Conservation (phyloP, 2,329 filamentous ascomycete species). For the Xylaria sp. region DNA sequence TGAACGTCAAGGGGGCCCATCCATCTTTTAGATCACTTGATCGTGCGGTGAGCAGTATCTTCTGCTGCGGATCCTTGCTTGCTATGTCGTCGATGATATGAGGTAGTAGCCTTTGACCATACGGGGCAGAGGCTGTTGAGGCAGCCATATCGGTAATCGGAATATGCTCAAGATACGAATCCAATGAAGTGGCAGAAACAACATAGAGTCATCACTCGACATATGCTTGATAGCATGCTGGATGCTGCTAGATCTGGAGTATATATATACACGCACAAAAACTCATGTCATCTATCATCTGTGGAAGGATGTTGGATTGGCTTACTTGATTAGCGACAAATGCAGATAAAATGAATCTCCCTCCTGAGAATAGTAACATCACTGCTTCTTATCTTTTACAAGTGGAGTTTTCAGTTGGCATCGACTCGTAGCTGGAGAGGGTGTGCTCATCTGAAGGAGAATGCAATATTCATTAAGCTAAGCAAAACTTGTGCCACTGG, state of each 20-base stretch:
- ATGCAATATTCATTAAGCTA: not conserved
- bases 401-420: conserved; percentile 20
- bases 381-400: not conserved
- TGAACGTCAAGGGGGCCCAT: conserved; percentile 50
- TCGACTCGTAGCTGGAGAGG: conserved; percentile 1
- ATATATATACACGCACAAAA: conserved; percentile 8
- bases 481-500: not conserved
- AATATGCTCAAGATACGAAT: not conserved
- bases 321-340: not conserved
- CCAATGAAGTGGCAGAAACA: not conserved
- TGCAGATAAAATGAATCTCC: not conserved
- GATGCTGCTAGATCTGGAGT: not conserved
- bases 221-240: not conserved
- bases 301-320: not conserved
- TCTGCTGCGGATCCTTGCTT: conserved; percentile 45
- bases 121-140: conserved; percentile 18
- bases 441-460: not conserved
- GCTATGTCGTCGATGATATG: conserved; percentile 53
- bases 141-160: not conserved
- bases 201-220: not conserved
- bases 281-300: not conserved
- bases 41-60: conserved; percentile 48
- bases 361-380: conserved; percentile 11
- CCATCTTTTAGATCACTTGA: conserved; percentile 51
- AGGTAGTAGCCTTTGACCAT: conserved; percentile 47